phyloP scores from a whole-genome alignment of 2,329 filamentous ascomycete genomes.

The Reticulascus tulasneorum region DNA sequence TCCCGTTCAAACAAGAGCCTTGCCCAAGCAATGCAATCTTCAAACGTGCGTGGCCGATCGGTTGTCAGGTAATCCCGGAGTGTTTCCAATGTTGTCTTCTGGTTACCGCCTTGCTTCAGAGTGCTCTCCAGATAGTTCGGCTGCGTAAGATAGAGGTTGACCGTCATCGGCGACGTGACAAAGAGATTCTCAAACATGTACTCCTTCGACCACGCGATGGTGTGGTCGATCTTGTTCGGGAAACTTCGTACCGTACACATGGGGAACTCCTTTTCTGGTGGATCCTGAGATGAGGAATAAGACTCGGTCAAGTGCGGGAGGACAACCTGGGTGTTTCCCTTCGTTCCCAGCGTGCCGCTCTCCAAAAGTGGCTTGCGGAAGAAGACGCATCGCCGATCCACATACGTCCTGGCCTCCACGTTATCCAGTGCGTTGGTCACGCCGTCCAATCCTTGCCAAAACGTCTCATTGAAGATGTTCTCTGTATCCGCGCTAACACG shows the following conservation, averaged over 20 bases:
- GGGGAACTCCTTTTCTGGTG: slow-evolving; percentile 96
- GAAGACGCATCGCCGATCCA: slow-evolving; percentile 94
- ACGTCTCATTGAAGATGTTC: slow-evolving; percentile 87
- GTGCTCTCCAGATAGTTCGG: slow-evolving; percentile 85
- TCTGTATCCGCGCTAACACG: slow-evolving; percentile 90
- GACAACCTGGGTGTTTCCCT: slow-evolving; percentile 96
- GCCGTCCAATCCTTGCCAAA: slow-evolving; percentile 83
- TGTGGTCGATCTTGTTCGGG: slow-evolving; percentile 97
- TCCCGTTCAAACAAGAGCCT: slow-evolving; percentile 92
- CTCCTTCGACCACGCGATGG: slow-evolving; percentile 96
- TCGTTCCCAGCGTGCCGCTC: slow-evolving; percentile 96
- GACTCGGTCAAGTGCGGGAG: slow-evolving; percentile 90
- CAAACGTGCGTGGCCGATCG: slow-evolving; percentile 86
- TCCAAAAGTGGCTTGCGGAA: slow-evolving; percentile 96
- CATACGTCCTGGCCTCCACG: slow-evolving; percentile 92
- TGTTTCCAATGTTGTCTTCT: slow-evolving; percentile 88
- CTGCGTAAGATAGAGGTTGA: slow-evolving; percentile 89
- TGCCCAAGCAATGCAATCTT: slow-evolving; percentile 96
- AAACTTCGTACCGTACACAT: slow-evolving; percentile 98
- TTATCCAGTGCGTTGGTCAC: slow-evolving; percentile 98
- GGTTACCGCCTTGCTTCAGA: slow-evolving; percentile 88
- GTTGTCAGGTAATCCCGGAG: slow-evolving; percentile 87
- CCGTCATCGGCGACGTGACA: slow-evolving; percentile 87
- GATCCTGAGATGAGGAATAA: slow-evolving; percentile 92
- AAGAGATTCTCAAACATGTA: slow-evolving; percentile 87